Base-by-base conservation (phyloP, 371 early-diverging fungal species). In the Mortierella sp. region DNA sequence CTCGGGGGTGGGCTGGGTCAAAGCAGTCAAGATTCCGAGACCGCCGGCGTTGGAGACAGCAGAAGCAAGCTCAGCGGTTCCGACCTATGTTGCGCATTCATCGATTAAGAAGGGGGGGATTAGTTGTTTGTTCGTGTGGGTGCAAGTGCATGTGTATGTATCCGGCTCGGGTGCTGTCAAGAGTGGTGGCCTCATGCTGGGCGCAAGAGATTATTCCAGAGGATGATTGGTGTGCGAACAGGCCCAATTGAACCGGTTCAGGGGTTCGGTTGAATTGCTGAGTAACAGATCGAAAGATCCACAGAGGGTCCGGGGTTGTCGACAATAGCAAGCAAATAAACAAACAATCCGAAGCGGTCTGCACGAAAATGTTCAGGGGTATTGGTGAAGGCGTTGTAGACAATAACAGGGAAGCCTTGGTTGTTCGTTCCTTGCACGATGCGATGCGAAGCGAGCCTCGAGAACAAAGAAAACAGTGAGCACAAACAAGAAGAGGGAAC, bases 1-100 rank as follows among this genome's bases (percentile, higher is more conserved):
- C 71, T 94, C 95, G n/a, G 96, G 96, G n/a, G 96, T 95, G 57
- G 96, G 96, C 80, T 96, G 95, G 19, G 96, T 95, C 86, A 85
- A 73, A 14, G 81, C 86, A 21, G 86, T 85, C 67, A 80, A 89
- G 86, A 75, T 82, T 77, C 90, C 90, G 69, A 92, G 88, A 77
- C 90, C 93, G 31, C 93, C 91, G 28, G 86, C 86, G 50, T 86
- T 86, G 26, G 86, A 86, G 21, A 86, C 86, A 80, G 92, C 96
- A 61, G 93, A 90, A 14, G 94, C 96, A 80, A 95, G 88, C 78
- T 95, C 96, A 46, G 95, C 95, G 0, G 92, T 91, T 57, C 96
- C 96, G 51, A 96, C 94, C 91, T 93, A 91, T 71, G 87, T 40
- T 10, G 16, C 16, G 16, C 16, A 50, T 50, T 14, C 31, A 28